Evolutionary conservation across 1,284 basidiomycete genomes (phyloP).

Genomic region (Pascua sp.): DNA sequence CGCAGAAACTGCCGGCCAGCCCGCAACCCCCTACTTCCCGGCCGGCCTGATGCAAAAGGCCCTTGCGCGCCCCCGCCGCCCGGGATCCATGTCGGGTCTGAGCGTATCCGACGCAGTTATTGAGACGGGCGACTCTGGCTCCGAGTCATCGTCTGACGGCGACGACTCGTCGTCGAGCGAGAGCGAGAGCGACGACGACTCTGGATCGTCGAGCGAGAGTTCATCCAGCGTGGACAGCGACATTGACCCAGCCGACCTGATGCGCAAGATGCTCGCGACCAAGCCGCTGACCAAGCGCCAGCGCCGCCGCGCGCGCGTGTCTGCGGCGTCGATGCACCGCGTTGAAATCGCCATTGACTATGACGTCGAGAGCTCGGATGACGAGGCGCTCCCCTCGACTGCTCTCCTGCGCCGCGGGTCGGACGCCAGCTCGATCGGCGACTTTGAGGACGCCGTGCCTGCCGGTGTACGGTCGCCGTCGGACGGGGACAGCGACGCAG

Average conservation of each 20-base stretch:
- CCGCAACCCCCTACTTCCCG: constrained; percentile 14
- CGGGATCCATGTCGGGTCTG: constrained; percentile 35
- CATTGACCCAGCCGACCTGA: constrained; percentile 21
- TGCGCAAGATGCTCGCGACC: constrained; percentile 26
- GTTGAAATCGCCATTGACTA: constrained; percentile 19
- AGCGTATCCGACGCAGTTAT: constrained; percentile 44
- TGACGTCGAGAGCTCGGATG: background rate
- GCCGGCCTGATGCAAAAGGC: constrained; percentile 32
- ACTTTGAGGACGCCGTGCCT: constrained; percentile 24
- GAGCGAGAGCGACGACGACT: constrained; percentile 13
- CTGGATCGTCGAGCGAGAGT: constrained; percentile 4
- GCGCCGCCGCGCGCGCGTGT: constrained; percentile 23
- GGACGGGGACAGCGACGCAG: constrained; percentile 18
- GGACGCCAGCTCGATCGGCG: constrained; percentile 34
- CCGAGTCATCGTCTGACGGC: background rate
- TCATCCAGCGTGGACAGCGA: constrained; percentile 1
- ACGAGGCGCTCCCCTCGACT: constrained; percentile 6
- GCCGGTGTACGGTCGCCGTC: background rate
- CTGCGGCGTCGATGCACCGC: constrained; percentile 31
- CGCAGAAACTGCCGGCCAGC: background rate
- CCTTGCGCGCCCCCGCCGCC: constrained; percentile 20
- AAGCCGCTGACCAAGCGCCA: constrained; percentile 29
- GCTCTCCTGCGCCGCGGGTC: constrained; percentile 16
- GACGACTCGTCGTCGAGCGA: no score
- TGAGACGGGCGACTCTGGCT: constrained; percentile 30